Evolutionary conservation across 768 basidiomycete genomes (phyloP), one percentile per base, ranked within the genome.

Genomic region (Kwoniella sp.): DNA sequence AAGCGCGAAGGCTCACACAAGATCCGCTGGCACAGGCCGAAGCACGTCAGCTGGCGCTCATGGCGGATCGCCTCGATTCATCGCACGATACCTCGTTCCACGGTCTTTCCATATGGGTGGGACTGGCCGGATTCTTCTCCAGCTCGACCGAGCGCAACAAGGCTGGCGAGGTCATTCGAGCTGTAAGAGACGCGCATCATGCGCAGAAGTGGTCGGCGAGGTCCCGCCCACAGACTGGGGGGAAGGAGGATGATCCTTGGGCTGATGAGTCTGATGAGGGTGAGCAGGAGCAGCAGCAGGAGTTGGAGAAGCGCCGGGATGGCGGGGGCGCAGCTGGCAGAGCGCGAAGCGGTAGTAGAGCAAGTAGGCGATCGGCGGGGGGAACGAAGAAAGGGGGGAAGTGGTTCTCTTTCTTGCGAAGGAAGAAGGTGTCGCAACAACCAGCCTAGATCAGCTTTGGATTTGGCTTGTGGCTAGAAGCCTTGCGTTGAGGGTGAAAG

Each of bases 101-200:
- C 34, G 73, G 71, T 1, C 50, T 74, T 2, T 62, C 62, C 14
- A 67, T 75, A 0, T 75, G 74, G 74, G 65, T 71, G 19, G 72
- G 61, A 11, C 55, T 73, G 33, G 68, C 67, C 3, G 36, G 53
- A 1, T 70, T 73, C 56, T 67, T 73, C 56, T 58, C 60, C 5
- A 64, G 37, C 22, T 50, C 57, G 5, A 41, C n/a, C 11, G 63
- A 65, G 20, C 29, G 59, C 28, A 48, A 43, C 15, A 53, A 57
- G 22, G 53, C 56, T n/a, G 46, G 34, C 22, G 57, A 60, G 22
- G 55, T 49, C n/a, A 9, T 67, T 1, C 34, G 39, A 28, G 33
- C 43, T 19, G 60, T 56, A 12, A 49, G 40, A 37, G 52, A 54
- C 11, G 46, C 33, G 34, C 46, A 46, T 22, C 46, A 54, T 25